Base-by-base conservation (phyloP, 1,139 yeast species). In the Barnettozyma hawaiiensis region DNA sequence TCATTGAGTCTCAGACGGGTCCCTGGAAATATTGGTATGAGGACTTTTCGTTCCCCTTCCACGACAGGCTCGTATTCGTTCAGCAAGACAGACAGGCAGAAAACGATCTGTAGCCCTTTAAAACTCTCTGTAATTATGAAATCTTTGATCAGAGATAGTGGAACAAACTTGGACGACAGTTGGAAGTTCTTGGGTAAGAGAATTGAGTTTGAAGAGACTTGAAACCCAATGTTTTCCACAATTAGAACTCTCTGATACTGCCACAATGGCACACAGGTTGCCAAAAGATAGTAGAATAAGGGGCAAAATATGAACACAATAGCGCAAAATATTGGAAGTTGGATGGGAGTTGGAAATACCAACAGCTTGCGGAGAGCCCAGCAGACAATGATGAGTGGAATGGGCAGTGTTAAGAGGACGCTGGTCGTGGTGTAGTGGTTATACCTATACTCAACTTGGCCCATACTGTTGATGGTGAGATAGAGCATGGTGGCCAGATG, bases 81-180 rank as follows among this genome's bases (percentile, higher is more conserved):
- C n/a, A 78, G 70, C 35, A 81, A 63, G 7, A 81, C 64, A 42
- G 82, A 75, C 58, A 82, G 61, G 54, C 81, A 81, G 54, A 71
- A 79, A 1, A 81, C 66, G 8, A 80, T 85, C 55, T 75, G 77
- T 50, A 77, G 73, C 7, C 79, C 78, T 47, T 69, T 71, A 55
- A 81, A 81, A 1, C 84, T 87, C 57, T 82, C 90, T 53, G 81
- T 81, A 26, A 82, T 76, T 0, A 80, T 76, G 22, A 81, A 58
- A 57, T 81, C 86, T 5, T 75, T 70, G 40, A 81, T 70, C 36
- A 65, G 65, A 37, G 70, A 74, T 32, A 70, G 62, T 0, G 85
- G 81, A 12, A 79, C 67, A 53, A 81, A 78, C 14, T 59, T 56
- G 9, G 36, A 33, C 8, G 23, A 20, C n/a, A 40, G 1, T 6